A percentile compares a stretch with the other conserved stretches of the same genome.
Evolutionary conservation across 1,284 basidiomycete species (phyloP).

Genomic region (Leccinum cinnamomeum): DNA sequence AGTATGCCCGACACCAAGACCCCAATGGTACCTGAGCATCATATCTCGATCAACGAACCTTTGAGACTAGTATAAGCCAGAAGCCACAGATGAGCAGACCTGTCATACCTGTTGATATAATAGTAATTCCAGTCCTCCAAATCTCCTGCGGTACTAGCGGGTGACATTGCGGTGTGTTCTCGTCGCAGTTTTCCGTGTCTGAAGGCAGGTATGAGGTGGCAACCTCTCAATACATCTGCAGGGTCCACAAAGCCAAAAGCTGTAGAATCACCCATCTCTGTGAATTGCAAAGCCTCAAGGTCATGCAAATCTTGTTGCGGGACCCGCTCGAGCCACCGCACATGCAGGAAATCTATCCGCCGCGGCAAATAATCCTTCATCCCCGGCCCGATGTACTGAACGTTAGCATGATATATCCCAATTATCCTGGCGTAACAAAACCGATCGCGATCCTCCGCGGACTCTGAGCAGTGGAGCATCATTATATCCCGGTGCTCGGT

Average conservation of each 20-base stretch:
- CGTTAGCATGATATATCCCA: not conserved
- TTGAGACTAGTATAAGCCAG: not conserved
- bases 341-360: not conserved
- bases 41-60: conserved; percentile 9
- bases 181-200: not conserved
- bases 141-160: not conserved
- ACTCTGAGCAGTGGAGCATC: not conserved
- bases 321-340: not conserved
- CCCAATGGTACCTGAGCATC: conserved; percentile 30
- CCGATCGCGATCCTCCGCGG: not conserved
- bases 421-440: not conserved
- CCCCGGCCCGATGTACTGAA: not conserved
- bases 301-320: not conserved
- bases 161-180: not conserved
- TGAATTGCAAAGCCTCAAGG: not conserved
- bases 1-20: too few species aligned
- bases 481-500: not conserved
- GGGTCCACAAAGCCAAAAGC: not conserved
- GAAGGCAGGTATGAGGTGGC: not conserved
- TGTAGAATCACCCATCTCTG: not conserved
- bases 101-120: not conserved
- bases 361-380: not conserved
- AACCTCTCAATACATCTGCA: not conserved
- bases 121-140: not conserved
- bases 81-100: not conserved